These are phyloP conservation scores for Bipolaris oryzae DNA, from an alignment of 2,329 filamentous ascomycete genomes.

Conservation along the genomic window DNA sequence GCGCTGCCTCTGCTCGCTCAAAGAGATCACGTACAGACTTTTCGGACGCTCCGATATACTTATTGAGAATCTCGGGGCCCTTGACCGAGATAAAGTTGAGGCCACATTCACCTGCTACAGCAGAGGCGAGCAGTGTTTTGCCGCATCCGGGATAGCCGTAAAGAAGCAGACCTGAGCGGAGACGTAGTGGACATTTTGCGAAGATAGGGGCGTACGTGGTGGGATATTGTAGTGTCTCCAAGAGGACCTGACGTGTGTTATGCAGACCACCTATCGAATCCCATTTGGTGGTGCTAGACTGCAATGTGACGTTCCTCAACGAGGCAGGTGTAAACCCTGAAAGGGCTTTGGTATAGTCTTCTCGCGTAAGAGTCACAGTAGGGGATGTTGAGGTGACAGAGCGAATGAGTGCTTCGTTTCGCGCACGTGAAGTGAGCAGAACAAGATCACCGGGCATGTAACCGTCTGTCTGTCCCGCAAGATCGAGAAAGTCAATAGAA, in stretches of 20 bases:
- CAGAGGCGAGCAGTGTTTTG: slow-evolving; percentile 92
- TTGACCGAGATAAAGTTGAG: slow-evolving; percentile 99
- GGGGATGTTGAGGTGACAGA: slow-evolving; percentile 61
- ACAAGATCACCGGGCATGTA: slow-evolving; percentile 97
- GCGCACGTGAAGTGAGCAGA: slow-evolving; percentile 81
- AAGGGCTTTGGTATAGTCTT: slow-evolving; percentile 83
- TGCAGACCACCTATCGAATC: slow-evolving; percentile 87
- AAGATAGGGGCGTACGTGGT: slow-evolving; percentile 99
- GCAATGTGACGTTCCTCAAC: slow-evolving; percentile 89
- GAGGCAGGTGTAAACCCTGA: slow-evolving; percentile 95
- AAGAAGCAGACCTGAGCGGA: slow-evolving; percentile 88
- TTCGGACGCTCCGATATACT: slow-evolving; percentile 97
- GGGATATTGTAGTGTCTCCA: slow-evolving; percentile 95
- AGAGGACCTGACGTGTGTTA: slow-evolving; percentile 84
- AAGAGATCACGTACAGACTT: slow-evolving; percentile 96
- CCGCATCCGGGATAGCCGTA: slow-evolving; percentile 97
- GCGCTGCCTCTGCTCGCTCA: slow-evolving; percentile 86
- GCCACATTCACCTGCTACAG: slow-evolving; percentile 96
- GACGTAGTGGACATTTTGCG: slow-evolving; percentile 89
- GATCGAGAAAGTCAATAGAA: slow-evolving; percentile 85
- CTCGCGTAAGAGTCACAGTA: slow-evolving; percentile 67
- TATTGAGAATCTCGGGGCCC: slow-evolving; percentile 96
- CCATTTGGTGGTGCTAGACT: slow-evolving; percentile 91
- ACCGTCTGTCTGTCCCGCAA: slow-evolving; percentile 92
- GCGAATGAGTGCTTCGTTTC: slow-evolving; percentile 91